Conservation (phyloP, 768 basidiomycete species). For the Naganishia onofrii region DNA sequence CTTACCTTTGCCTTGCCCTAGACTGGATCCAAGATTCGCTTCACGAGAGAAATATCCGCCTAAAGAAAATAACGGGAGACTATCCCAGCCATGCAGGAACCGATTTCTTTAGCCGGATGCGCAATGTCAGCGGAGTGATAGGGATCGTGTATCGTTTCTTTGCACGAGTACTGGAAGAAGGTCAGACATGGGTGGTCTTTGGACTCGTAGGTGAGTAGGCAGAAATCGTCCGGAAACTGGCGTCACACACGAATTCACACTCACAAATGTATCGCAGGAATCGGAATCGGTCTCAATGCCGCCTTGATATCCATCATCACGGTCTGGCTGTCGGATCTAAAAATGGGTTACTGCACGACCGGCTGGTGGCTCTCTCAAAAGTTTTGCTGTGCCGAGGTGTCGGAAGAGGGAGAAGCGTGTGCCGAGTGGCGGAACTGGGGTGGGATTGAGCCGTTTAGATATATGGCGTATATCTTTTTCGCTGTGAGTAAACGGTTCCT, state of each 20-base stretch:
- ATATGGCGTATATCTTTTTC: constrained; percentile 81
- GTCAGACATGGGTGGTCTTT: constrained; percentile 89
- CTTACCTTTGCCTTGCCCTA: constrained; percentile 49
- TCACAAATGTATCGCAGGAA: constrained; percentile 58
- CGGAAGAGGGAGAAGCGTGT: constrained; percentile 72
- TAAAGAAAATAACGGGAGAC: constrained; percentile 35
- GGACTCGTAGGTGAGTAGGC: constrained; percentile 78
- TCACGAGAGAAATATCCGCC: constrained; percentile 75
- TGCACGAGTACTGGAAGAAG: constrained; percentile 63
- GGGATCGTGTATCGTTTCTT: constrained; percentile 62
- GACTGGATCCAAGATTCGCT: constrained; percentile 98
- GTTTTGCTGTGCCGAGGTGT: constrained; percentile 96
- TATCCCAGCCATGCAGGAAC: constrained; percentile 60
- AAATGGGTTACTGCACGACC: constrained; percentile 91
- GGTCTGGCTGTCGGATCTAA: constrained; percentile 96
- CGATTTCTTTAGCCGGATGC: constrained; percentile 52
- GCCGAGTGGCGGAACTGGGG: constrained; percentile 87
- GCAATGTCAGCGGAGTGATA: constrained; percentile 40
- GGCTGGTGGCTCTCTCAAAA: constrained; percentile 99
- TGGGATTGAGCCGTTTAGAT: constrained; percentile 63
- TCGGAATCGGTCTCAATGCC: constrained; percentile 88
- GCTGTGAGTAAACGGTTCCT: constrained; percentile 62
- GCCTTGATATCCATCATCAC: constrained; percentile 91
- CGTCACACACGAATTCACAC: neutral
- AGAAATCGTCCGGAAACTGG: no score